A percentile compares a stretch with the other conserved stretches of the same genome.
Conservation (phyloP, 2,329 filamentous ascomycete genomes). For the Taxawa tesnikishii region DNA sequence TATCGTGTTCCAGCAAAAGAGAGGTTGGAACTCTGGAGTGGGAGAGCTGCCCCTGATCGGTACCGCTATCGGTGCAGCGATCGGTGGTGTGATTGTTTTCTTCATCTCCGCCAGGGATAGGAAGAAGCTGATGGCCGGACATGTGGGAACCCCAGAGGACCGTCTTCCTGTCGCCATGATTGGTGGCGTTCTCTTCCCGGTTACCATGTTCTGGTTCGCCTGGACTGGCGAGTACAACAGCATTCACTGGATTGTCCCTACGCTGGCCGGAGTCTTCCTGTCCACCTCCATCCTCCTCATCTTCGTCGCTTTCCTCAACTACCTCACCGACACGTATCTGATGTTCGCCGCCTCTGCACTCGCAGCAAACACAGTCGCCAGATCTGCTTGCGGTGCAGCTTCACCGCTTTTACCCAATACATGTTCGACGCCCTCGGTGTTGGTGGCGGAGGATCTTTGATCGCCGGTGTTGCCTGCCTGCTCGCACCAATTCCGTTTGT, state of each 20-base stretch:
- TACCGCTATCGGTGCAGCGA: constrained; percentile 33
- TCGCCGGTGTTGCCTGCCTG: constrained; percentile 29
- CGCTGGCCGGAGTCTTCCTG: constrained; percentile 31
- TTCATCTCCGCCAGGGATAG: constrained; percentile 26
- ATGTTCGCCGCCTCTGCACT: constrained; percentile 21
- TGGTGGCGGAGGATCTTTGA: constrained; percentile 22
- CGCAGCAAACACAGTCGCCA: constrained; percentile 18
- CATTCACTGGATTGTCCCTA: constrained; percentile 35
- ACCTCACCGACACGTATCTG: constrained; percentile 40
- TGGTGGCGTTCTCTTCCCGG: constrained; percentile 19
- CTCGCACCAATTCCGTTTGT: constrained; percentile 21
- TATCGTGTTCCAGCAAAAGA: constrained; percentile 40
- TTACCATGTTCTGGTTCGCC: constrained; percentile 23
- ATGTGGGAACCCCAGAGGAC: constrained; percentile 31
- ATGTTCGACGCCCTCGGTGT: constrained; percentile 20
- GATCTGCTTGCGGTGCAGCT: constrained; percentile 17
- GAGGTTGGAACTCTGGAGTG: constrained; percentile 43
- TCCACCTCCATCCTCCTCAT: constrained; percentile 28
- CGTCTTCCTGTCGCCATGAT: constrained; percentile 18
- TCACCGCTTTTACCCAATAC: constrained; percentile 19
- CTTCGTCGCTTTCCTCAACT: constrained; percentile 43
- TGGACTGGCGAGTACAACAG: constrained; percentile 26
- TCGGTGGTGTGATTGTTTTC: constrained; percentile 32
- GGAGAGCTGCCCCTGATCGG: constrained; percentile 41
- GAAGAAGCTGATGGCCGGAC: constrained; percentile 25